Evolutionary conservation across 257 asterid genomes (phyloP), one percentile per base, ranked within the genome.

Genomic region (Capsicum baccatum): DNA sequence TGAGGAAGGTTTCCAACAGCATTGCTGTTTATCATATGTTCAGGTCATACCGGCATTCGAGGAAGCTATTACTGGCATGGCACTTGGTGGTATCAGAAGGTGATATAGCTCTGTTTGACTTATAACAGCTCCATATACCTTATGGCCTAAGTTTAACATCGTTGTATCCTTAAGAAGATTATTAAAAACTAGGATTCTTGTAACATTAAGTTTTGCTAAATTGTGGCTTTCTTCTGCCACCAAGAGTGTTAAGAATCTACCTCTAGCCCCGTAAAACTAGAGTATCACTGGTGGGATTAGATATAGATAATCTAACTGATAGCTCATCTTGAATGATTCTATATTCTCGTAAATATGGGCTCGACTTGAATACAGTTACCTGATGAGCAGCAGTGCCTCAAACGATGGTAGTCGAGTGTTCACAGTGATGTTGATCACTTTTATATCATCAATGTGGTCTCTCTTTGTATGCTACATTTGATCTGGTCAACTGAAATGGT

Each of bases 1-100:
- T 71, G 6, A 15, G 79, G 42, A 80, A 58, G 78, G 58, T 48
- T 71, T 84, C 62, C 89, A 60, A 84, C 13, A 73, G 48, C 73
- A 17, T 70, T 85, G 54, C 35, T 85, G 86, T 88, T 88, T 83
- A 47, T 85, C 83, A 35, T 89, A 85, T 85, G 54, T 89, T 82
- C 92, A 96, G 99, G 99, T 96, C 81, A 96, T 96, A 68, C 99
- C 98, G 4, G 98, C 98, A 68, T 96, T 96, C 80, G 97, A 96
- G 90, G 99, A 96, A 90, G 98, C 98, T 83, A 88, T 96, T 83
- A 86, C 90, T 83, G 98, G 99, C 88, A 96, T 94, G 97, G 92
- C 97, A 59, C 91, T 89, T 59, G 99, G 99, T 83, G 96, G 98
- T 83, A 87, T 96, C 85, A 87, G 98, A 92, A 94, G 99, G 99